Evolutionary conservation across 768 basidiomycete species (phyloP), one percentile per base, ranked within the genome.

Genomic region (Crassisporium funariophilum): DNA sequence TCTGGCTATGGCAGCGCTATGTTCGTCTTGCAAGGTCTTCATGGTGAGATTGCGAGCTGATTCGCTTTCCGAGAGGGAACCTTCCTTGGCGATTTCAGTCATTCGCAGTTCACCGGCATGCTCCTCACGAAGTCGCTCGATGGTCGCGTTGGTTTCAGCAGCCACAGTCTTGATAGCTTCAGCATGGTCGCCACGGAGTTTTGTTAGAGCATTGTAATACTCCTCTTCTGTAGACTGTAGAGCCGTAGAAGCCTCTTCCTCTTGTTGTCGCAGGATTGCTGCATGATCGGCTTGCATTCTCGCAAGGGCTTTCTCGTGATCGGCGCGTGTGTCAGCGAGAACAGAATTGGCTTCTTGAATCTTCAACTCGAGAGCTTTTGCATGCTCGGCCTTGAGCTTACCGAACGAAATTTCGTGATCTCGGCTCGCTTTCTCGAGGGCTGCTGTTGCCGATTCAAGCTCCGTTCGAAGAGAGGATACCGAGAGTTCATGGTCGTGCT

Each of bases 201-300:
- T 88, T 11, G 83, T 87, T 33, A 93, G 70, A 16, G 82, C 83
- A 47, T 90, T 83, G 62, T 91, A 89, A 57, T 90, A 91, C 60
- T 91, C 85, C 56, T 86, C 88, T 58, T 88, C 86, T 5, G 86
- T 89, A 41, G 75, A 78, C 50, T 82, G 81, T 11, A 89, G 75
- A 31, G 74, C 69, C 10, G 75, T 69, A 5, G 81, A 74, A 20
- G 79, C 66, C 50, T 80, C 74, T 9, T 81, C 82, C 34, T 85
- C 83, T 62, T 81, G 82, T 62, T 75, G 72, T 64, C 83, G 84
- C 49, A 83, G 61, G 8, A 62, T 55, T 41, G 78, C 78, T 11
- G 74, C 69, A 55, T 89, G 84, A 41, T 82, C 84, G 1, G 71
- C 67, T 12, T 63, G 60, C 19, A 76, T 60, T 61, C 78, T 81